Percentiles rank a stretch among this genome's conserved stretches.
Evolutionary conservation across 129 eudicot species (phyloP).

Genomic region (Logfia minima): DNA sequence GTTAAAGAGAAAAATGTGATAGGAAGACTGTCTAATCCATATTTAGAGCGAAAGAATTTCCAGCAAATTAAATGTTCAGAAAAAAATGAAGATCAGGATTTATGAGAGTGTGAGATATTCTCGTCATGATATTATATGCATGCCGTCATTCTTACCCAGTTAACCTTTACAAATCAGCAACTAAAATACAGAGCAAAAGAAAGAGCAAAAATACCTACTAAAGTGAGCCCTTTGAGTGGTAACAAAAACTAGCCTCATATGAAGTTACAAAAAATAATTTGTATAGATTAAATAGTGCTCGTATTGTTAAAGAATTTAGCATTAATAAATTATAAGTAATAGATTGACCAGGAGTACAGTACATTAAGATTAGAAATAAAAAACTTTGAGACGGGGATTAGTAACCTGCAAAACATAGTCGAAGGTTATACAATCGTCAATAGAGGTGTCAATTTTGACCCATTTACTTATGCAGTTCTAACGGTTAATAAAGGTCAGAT

Average conservation of each 20-base stretch:
- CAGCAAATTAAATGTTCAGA: neutral
- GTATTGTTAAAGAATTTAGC: neutral
- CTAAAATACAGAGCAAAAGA: neutral
- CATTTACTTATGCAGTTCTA: conserved; percentile 3
- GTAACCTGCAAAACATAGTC: conserved; percentile 21
- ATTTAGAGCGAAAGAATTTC: neutral
- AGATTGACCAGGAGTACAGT: neutral
- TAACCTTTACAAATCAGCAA: neutral
- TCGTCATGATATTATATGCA: neutral
- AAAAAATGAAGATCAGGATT: neutral
- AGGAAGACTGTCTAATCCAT: neutral
- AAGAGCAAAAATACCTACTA: neutral
- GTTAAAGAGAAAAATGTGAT: neutral
- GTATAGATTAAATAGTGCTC: neutral
- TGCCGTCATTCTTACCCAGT: neutral
- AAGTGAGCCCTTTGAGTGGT: neutral
- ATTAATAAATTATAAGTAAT: conserved; percentile 11
- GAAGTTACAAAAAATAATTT: neutral
- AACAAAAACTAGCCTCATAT: neutral
- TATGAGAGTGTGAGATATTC: neutral
- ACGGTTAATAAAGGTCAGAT: neutral
- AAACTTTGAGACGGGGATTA: neutral
- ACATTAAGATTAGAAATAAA: neutral
- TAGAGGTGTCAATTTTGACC: neutral
- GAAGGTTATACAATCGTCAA: neutral